Conservation (phyloP, 768 basidiomycete species). For the Holtermannia corniformis region DNA sequence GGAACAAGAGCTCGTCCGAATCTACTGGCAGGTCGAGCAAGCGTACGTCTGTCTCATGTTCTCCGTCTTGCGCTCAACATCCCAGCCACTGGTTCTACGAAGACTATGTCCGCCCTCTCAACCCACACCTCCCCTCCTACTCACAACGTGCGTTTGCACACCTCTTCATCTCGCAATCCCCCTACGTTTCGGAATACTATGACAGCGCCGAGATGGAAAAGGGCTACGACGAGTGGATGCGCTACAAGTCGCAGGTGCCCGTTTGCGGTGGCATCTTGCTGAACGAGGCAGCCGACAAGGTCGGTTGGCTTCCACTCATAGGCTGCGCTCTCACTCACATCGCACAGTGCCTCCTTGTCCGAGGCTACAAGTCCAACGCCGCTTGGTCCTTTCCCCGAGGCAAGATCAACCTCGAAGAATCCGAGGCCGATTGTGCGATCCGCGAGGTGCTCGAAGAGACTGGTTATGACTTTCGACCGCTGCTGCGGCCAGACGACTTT, state of each 20-base stretch:
- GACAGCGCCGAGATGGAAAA: background rate
- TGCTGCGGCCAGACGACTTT: slow-evolving; percentile 48
- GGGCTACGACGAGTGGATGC: background rate
- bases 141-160: slow-evolving; percentile 88
- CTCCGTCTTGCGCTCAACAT: background rate
- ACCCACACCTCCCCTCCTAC: slow-evolving; percentile 74
- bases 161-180: slow-evolving; percentile 62
- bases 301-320: slow-evolving; percentile 34
- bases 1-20: slow-evolving; percentile 80
- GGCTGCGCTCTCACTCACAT: background rate
- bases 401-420: slow-evolving; percentile 96
- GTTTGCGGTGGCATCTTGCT: slow-evolving; percentile 97
- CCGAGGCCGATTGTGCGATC: slow-evolving; percentile 69
- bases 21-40: slow-evolving; percentile 98
- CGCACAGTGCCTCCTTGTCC: slow-evolving; percentile 85
- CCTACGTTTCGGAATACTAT: background rate
- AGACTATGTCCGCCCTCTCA: slow-evolving; percentile 91
- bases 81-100: slow-evolving; percentile 98
- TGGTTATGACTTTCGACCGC: slow-evolving; percentile 60
- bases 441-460: slow-evolving; percentile 95
- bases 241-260: slow-evolving; percentile 92
- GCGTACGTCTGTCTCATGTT: slow-evolving; percentile 54
- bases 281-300: slow-evolving; percentile 86
- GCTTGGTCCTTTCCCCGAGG: slow-evolving; percentile 99
- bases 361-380: slow-evolving; percentile 93